Percentiles rank a stretch among this genome's conserved stretches.
These are phyloP conservation scores for Mallotus japonicus DNA, from an alignment of 441 rosid species.

Conservation along the genomic window DNA sequence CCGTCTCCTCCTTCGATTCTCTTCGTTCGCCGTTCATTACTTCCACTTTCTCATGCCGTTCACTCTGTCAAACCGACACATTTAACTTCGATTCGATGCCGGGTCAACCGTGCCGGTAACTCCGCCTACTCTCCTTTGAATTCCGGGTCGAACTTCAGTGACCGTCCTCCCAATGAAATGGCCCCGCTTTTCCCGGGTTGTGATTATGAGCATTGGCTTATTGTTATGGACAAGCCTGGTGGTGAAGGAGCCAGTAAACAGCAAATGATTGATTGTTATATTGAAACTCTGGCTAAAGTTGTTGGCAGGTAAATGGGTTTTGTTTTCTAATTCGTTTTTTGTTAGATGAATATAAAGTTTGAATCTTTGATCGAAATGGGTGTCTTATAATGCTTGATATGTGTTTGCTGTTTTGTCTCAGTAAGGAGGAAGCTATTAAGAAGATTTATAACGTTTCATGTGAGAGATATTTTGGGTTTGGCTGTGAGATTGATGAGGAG, in stretches of 20 bases:
- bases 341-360: background rate
- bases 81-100: constrained; percentile 58
- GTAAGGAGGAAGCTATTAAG: constrained; percentile 90
- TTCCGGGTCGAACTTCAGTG: constrained; percentile 84
- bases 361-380: background rate
- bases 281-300: constrained; percentile 75
- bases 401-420: constrained; percentile 17
- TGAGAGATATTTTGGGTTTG: constrained; percentile 92
- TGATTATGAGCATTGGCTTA: constrained; percentile 95
- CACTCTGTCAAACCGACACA: constrained; percentile 38
- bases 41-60: constrained; percentile 43
- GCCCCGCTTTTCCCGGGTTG: constrained; percentile 94
- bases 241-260: constrained; percentile 83
- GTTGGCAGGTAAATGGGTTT: constrained; percentile 56
- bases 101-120: constrained; percentile 67
- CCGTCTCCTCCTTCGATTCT: constrained; percentile 40
- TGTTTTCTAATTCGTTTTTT: background rate
- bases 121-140: constrained; percentile 74
- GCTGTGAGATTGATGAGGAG: constrained; percentile 95
- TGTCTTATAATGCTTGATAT: background rate
- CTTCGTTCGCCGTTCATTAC: constrained; percentile 39
- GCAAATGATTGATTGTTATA: constrained; percentile 89
- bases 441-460: constrained; percentile 89
- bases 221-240: constrained; percentile 93
- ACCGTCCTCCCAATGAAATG: constrained; percentile 96